Evolutionary conservation across 1,284 basidiomycete genomes (phyloP), one percentile per base, ranked within the genome.

Genomic region (Athelia sp.): DNA sequence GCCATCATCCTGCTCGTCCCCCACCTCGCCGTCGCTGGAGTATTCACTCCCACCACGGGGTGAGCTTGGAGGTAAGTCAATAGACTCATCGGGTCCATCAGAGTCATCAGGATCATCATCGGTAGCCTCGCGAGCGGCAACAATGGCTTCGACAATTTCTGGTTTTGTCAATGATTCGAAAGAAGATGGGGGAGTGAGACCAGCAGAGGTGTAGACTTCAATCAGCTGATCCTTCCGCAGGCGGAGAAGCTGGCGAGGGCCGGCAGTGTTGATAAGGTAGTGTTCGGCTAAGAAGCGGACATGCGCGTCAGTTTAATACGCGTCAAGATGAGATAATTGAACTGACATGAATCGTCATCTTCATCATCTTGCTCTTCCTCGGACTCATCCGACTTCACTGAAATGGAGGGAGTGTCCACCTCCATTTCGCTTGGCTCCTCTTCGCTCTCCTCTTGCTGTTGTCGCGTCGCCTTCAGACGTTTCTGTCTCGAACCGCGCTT

Each of bases 141-240:
- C 72, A 56, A 96, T 84, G 19, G 82, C 81, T 52, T 89, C 79
- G 26, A 92, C 81, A 18, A 95, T 79, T 54, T 92, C 88, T 21
- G 78, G 81, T 70, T 95, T 95, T 11, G 84, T 90, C 55, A 89
- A 66, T 3, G 72, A 58, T 50, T 87, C 84, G n/a, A 40, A 40
- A 17, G 36, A 40, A n/a, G 78, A 68, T 51, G 84, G 78, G 29
- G 84, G 82, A 45, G 83, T 79, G 51, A 93, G 79, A n/a, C 87
- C 90, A 8, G 83, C 78, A 18, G 82, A 73, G 32, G 70, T 65
- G 68, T 90, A 93, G 10, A 96, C 71, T 14, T 82, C 77, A 34
- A 90, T 70, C 42, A 96, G 82, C 56, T 91, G 82, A 51, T 82
- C 79, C 66, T 93, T 94, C 46, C 84, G 79, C 42, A 93, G 70